Base-by-base conservation (phyloP, 331 rosid species). In the Malus hybrid region DNA sequence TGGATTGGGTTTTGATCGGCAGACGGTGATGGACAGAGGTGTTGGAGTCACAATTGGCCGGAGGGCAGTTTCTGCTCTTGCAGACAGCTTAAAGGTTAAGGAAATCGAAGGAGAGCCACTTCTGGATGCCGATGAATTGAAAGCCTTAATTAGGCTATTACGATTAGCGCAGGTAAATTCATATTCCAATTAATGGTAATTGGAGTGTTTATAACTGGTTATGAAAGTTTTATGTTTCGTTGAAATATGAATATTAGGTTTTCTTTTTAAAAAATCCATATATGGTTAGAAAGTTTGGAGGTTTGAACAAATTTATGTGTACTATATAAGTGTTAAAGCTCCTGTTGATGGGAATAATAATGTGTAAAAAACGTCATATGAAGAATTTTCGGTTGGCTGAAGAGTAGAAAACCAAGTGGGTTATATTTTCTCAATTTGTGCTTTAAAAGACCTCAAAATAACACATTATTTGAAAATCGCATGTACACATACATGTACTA, bases 51-150 rank as follows among this genome's bases (percentile, higher is more conserved):
- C 97, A 56, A 83, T 90, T 65, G 96, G 96, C 70, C 90, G 96
- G 76, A 87, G 96, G 79, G 87, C 88, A 50, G 85, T 80, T 55
- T 87, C 99, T 80, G 83, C 82, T 77, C 82, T 90, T 80, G 75
- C 89, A 31, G 99, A 90, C 70, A 76, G 89, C 86, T 75, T 89
- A 88, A 95, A 85, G 84, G 86, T 85, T 74, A 92, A 89, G 82
- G 98, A 95, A 83, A 78, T 89, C 83, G 99, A 95, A 82, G 99
- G 99, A 42, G 87, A 86, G 79, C 99, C 93, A 22, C 90, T 95
- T 46, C 80, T 95, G 74, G 92, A 92, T 84, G 97, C 90, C 70
- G 85, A 85, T 77, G 90, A 96, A 6, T 86, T 95, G 83, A 90
- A 89, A 79, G 92, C 99, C 70, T 84, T 95, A 85, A 86, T 92